Percentiles rank a stretch among this genome's conserved stretches.
These are phyloP conservation scores for Argentina anserina DNA, from an alignment of 306 rosid species.

Conservation along the genomic window DNA sequence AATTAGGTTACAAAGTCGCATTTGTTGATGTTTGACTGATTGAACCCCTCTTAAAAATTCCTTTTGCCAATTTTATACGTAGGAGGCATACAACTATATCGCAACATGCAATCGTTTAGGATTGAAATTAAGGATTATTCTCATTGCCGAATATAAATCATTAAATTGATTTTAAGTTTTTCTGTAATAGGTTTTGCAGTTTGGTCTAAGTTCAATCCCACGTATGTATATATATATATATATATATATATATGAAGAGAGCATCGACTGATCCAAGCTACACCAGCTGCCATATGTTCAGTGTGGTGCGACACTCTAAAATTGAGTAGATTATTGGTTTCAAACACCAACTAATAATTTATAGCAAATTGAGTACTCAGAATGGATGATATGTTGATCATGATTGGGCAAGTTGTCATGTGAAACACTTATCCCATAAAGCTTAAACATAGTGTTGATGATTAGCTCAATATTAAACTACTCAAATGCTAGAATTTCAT, in stretches of 20 bases:
- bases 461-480: slow-evolving; percentile 54
- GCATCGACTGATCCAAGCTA: too few relatives aligned
- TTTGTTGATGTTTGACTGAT: not conserved
- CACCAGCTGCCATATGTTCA: too few relatives aligned
- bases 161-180: too few relatives aligned
- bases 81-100: not conserved
- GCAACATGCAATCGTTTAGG: not conserved
- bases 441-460: slow-evolving; percentile 51
- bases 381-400: not conserved
- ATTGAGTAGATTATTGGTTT: too few relatives aligned
- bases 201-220: too few relatives aligned
- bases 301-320: too few relatives aligned
- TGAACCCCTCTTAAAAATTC: not conserved
- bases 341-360: not conserved
- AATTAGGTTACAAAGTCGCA: not conserved
- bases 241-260: too few relatives aligned
- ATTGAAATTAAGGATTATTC: not conserved
- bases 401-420: slow-evolving; percentile 42
- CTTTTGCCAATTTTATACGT: not conserved
- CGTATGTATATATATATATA: too few relatives aligned
- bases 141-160: not conserved
- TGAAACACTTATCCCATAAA: slow-evolving; percentile 56
- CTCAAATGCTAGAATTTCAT: slow-evolving; percentile 34
- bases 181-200: too few relatives aligned
- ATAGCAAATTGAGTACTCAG: not conserved